phyloP scores from a whole-genome alignment of 2,329 filamentous ascomycete species.

The Eutypa lata region DNA sequence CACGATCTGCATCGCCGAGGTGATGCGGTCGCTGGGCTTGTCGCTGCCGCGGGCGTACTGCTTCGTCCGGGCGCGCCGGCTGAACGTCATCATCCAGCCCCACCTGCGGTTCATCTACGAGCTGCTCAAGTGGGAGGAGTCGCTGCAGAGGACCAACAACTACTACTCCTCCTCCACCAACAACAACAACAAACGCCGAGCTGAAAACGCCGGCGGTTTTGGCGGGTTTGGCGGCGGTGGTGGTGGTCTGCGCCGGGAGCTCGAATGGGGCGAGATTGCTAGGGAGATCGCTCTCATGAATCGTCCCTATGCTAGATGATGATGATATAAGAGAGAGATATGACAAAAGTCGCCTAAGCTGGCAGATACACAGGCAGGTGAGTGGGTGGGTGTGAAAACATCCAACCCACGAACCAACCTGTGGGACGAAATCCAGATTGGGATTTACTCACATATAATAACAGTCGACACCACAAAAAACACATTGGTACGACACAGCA shows the following conservation, averaged over 20 bases:
- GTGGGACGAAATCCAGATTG: too few relatives aligned
- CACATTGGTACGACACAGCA: too few relatives aligned
- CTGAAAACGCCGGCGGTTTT: constrained; percentile 35
- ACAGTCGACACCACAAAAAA: too few relatives aligned
- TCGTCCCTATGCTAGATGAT: constrained; percentile 76
- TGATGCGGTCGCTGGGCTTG: constrained; percentile 78
- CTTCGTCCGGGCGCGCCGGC: constrained; percentile 83
- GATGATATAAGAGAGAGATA: not conserved
- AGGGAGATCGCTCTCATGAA: constrained; percentile 96
- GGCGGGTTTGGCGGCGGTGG: constrained; percentile 20
- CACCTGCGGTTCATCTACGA: constrained; percentile 95
- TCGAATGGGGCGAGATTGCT: constrained; percentile 88
- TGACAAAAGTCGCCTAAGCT: too few relatives aligned
- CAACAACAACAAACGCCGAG: constrained; percentile 36
- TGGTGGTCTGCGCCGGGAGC: constrained; percentile 61
- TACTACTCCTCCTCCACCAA: not conserved
- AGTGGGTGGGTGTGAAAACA: too few relatives aligned
- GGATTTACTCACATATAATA: too few relatives aligned
- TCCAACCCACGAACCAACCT: too few relatives aligned
- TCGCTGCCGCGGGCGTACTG: constrained; percentile 94
- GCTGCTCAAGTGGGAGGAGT: constrained; percentile 92
- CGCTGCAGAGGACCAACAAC: constrained; percentile 46
- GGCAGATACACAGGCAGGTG: too few relatives aligned
- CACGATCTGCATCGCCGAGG: constrained; percentile 98
- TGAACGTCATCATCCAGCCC: constrained; percentile 98